phyloP scores from a whole-genome alignment of 1,139 yeast species.

The Zygoascus hellenicus region DNA sequence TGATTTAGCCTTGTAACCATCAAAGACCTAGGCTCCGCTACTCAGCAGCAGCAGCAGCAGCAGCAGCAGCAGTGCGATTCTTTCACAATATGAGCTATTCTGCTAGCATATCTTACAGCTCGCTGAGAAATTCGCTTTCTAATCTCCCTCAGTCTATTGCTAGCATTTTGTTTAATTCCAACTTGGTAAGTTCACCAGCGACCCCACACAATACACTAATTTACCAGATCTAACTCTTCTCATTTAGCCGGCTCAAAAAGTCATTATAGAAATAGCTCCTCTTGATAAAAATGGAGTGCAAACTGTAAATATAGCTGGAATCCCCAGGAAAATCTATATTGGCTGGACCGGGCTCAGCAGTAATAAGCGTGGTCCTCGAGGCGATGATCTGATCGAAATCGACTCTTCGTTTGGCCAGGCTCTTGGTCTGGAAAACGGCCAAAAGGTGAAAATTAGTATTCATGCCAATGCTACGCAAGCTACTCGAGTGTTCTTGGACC shows the following conservation, averaged over 20 bases:
- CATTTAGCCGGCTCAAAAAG: constrained; percentile 46
- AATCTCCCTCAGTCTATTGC: constrained; percentile 52
- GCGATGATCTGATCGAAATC: constrained; percentile 39
- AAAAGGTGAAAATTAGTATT: constrained; percentile 38
- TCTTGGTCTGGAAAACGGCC: constrained; percentile 42
- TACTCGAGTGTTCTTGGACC: constrained; percentile 67
- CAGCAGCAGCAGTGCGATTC: too few species aligned
- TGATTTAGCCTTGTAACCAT: too few species aligned
- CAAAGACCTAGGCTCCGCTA: too few species aligned
- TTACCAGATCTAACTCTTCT: constrained; percentile 6
- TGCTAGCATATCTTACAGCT: constrained; percentile 32
- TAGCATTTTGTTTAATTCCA: constrained; percentile 46
- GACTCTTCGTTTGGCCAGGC: constrained; percentile 50
- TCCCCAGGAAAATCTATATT: constrained; percentile 40
- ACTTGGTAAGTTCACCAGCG: constrained; percentile 36
- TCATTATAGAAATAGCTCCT: constrained; percentile 45
- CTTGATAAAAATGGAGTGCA: not conserved
- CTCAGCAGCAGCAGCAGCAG: too few species aligned
- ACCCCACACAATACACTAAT: not conserved
- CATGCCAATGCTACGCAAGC: constrained; percentile 47
- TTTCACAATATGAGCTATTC: constrained; percentile 21
- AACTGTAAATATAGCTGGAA: constrained; percentile 16
- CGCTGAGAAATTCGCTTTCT: constrained; percentile 50
- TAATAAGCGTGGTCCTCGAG: constrained; percentile 25
- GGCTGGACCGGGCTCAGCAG: constrained; percentile 80